Evolutionary conservation across 1,284 basidiomycete genomes (phyloP).

Genomic region (Moesziomyces antarcticus): DNA sequence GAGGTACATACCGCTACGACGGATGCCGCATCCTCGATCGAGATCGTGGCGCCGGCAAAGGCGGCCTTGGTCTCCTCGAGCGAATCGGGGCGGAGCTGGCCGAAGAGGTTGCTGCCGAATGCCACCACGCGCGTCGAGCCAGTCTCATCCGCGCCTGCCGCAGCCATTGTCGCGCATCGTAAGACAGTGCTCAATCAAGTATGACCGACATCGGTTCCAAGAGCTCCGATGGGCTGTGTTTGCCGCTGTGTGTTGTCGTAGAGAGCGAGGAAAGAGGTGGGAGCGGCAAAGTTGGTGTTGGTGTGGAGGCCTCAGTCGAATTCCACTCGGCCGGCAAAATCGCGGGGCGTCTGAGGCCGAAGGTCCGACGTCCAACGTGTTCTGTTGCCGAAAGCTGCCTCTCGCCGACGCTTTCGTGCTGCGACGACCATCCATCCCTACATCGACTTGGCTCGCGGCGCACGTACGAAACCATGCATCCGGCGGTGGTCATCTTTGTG

Average conservation of each 20-base stretch:
- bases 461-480: conserved; percentile 38
- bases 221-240: too few species aligned
- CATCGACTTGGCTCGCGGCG: background rate
- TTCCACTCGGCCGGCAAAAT: conserved; percentile 27
- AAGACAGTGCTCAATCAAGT: background rate
- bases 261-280: background rate
- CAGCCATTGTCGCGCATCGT: background rate
- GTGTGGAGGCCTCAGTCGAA: conserved; percentile 13
- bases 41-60: too few species aligned
- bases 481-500: conserved; percentile 55
- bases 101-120: conserved; percentile 25
- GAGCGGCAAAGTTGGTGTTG: conserved; percentile 18
- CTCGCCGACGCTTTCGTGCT: conserved; percentile 15
- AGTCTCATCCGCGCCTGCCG: background rate
- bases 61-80: too few species aligned
- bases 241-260: background rate
- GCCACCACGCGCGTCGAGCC: conserved; percentile 5
- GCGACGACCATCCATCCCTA: conserved; percentile 1
- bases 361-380: conserved; percentile 2
- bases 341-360: background rate
- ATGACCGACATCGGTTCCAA: too few species aligned
- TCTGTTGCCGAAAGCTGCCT: background rate
- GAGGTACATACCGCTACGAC: conserved; percentile 6
- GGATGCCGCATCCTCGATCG: background rate
- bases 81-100: conserved; percentile 1